A percentile compares a stretch with the other conserved stretches of the same genome.
Evolutionary conservation across 805 yeast species (phyloP).

Genomic region (Pichia cabralensis): DNA sequence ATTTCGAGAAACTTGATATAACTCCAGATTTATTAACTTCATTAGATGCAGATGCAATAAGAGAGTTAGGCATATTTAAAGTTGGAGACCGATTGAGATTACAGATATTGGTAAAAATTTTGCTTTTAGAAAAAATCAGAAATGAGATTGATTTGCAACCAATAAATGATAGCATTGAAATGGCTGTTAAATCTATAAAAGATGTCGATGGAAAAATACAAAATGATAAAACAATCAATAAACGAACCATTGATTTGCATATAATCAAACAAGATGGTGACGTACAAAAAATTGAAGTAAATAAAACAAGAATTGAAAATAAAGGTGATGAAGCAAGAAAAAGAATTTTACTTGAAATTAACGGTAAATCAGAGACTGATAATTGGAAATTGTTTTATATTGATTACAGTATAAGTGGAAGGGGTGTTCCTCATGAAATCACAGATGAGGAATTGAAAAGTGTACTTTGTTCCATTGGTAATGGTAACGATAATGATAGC

Average conservation of each 20-base stretch:
- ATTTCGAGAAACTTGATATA: slow-evolving; percentile 38
- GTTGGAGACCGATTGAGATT: slow-evolving; percentile 78
- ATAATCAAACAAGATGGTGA: slow-evolving; percentile 72
- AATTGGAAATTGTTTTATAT: slow-evolving; percentile 51
- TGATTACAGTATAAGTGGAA: slow-evolving; percentile 28
- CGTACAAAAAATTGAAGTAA: slow-evolving; percentile 54
- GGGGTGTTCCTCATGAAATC: slow-evolving; percentile 33
- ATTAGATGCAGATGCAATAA: slow-evolving; percentile 53
- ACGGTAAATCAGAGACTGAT: slow-evolving; percentile 19
- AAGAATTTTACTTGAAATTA: slow-evolving; percentile 21
- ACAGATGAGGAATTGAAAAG: slow-evolving; percentile 28
- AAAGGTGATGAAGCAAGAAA: slow-evolving; percentile 63
- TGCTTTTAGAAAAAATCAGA: slow-evolving; percentile 28
- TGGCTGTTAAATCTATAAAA: slow-evolving; percentile 1
- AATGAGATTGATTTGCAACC: slow-evolving; percentile 13
- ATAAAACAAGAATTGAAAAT: slow-evolving; percentile 72
- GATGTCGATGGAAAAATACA: neutral
- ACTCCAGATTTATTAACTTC: slow-evolving; percentile 47
- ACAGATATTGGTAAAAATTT: slow-evolving; percentile 43
- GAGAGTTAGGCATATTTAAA: slow-evolving; percentile 62
- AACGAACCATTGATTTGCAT: slow-evolving; percentile 27
- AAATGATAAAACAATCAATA: neutral
- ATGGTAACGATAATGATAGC: slow-evolving; percentile 30
- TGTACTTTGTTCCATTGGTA: neutral
- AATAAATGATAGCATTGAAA: slow-evolving; percentile 14